Base-by-base conservation (phyloP, 2,329 filamentous ascomycete species). In the Corinectria fuckeliana region DNA sequence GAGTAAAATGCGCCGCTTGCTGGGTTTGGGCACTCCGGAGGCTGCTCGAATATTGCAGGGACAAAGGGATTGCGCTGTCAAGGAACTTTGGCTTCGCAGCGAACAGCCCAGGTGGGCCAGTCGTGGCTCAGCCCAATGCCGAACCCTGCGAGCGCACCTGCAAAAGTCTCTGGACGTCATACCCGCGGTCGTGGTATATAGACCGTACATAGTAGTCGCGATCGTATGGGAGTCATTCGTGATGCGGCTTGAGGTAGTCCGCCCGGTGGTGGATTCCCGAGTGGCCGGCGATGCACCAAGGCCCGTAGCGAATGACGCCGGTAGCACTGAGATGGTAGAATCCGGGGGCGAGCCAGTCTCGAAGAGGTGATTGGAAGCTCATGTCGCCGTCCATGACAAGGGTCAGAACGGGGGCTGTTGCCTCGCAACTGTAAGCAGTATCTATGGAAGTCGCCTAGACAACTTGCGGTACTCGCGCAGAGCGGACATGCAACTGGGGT, bases 321-420 rank as follows among this genome's bases (percentile, higher is more conserved):
- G 94, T 92, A 20, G 92, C 91, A 41, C 94, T 94, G 75, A 97
- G 84, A 77, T 97, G 98, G 81, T 97, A 99, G 63, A 98, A 97
- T 65, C 94, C 96, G 5, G 92, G 93, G 5, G 93, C 94, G 5
- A 92, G 93, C 94, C 94, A 99, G 77, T 99, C 94, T 80, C 88
- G 95, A 4, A 97, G 80, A 75, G 97, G 88, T 54, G 91, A 92
- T 70, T 91, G 90, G 1, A 94, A 93, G 78, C 98, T 95, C 71
- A 98, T 95, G 72, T 99, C 98, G 4, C 94, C 94, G 41, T 89
- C 93, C 42, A 96, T 88, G 77, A 97, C 97, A 32, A 97, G 80
- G 9, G 95, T 98, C 49, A 96, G 82, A 72, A 92, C 96, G 0
- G 94, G 95, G 1, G 95, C 95, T 36, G 75, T 84, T 54, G 88